Conservation (phyloP, 23 red algal genomes). For the Gracilaria domingensis region DNA sequence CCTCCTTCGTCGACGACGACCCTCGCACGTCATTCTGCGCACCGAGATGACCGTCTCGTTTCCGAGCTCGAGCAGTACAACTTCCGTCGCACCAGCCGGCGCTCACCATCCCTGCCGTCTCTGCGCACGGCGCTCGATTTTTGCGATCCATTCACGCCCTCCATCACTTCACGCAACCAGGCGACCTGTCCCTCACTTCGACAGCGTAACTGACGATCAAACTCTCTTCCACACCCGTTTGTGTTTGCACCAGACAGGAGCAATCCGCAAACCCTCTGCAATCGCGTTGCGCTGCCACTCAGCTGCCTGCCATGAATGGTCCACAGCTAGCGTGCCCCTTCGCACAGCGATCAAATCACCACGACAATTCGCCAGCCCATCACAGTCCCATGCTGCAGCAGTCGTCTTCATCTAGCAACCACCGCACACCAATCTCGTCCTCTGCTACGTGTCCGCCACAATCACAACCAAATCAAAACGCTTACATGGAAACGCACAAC, state of each 20-base stretch:
- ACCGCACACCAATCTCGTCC: neutral
- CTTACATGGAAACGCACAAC: neutral
- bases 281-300: neutral
- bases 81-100: neutral
- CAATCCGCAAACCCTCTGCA: neutral
- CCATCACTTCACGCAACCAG: conserved; percentile 22
- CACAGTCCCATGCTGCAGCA: neutral
- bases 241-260: conserved; percentile 27
- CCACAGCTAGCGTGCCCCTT: neutral
- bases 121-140: conserved; percentile 58
- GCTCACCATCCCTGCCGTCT: conserved; percentile 33
- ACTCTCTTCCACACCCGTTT: conserved; percentile 31
- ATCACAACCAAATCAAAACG: neutral
- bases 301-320: neutral
- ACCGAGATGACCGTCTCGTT: conserved; percentile 50
- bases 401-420: neutral
- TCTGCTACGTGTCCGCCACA: conserved; percentile 6
- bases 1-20: conserved; percentile 63
- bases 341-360: neutral
- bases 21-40: conserved; percentile 56
- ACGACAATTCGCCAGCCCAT: neutral
- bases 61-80: conserved; percentile 31
- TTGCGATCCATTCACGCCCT: conserved; percentile 37
- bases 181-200: neutral
- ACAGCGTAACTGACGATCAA: neutral